phyloP scores from a whole-genome alignment of 73 alveolate species.

The Tetrahymena elliotti region DNA sequence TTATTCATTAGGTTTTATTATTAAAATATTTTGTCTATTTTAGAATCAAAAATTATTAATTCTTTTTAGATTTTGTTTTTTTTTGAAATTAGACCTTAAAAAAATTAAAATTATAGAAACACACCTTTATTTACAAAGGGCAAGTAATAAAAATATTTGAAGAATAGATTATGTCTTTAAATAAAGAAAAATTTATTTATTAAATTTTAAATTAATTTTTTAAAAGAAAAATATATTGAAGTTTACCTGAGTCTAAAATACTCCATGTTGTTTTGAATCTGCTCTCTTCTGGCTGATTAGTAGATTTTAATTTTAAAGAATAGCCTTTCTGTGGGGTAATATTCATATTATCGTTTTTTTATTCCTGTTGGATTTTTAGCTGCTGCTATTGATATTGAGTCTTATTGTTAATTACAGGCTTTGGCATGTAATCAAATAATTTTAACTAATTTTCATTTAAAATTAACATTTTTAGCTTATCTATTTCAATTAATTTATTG shows the following conservation, averaged over 20 bases:
- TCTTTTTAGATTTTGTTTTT: not conserved
- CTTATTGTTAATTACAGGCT: conserved; percentile 11
- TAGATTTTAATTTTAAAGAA: not conserved
- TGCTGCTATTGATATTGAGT: not conserved
- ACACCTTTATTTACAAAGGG: too few relatives aligned
- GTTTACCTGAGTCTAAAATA: not conserved
- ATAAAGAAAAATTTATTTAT: too few relatives aligned
- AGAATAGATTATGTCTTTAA: too few relatives aligned
- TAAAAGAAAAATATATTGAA: not conserved
- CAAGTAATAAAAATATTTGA: too few relatives aligned
- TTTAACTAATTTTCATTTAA: not conserved
- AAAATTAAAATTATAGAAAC: too few relatives aligned
- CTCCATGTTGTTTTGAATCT: not conserved
- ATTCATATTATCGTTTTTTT: not conserved
- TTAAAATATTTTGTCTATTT: not conserved
- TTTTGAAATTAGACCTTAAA: too few relatives aligned
- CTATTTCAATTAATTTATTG: conserved; percentile 27
- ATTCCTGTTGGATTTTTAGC: not conserved
- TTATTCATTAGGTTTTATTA: not conserved
- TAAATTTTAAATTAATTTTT: not conserved
- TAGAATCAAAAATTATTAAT: too few relatives aligned
- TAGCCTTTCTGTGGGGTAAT: not conserved
- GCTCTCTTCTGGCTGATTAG: not conserved
- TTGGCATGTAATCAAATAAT: conserved; percentile 29
- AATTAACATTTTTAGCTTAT: conserved; percentile 25